Base-by-base conservation (phyloP, 257 asterid species). In the Capsicum chinense region DNA sequence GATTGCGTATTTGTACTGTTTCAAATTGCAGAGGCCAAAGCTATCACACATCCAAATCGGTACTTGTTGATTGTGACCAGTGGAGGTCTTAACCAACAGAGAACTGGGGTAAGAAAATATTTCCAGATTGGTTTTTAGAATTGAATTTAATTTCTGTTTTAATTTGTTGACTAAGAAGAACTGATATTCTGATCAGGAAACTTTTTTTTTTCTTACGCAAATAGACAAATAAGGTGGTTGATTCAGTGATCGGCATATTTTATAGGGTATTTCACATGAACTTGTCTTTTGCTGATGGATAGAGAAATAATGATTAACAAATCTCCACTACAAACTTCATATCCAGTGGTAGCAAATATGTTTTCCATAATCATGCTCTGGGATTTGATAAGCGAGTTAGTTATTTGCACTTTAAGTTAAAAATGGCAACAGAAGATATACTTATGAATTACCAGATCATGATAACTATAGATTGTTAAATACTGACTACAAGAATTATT, bases 51-150 rank as follows among this genome's bases (percentile, higher is more conserved):
- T 56, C 85, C 92, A n/a, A 89, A 93, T 87, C 94, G 97, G 48
- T 95, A 91, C 87, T 91, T 97, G 94, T 90, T 90, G 78, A 94
- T 97, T 83, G 98, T 95, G 76, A 91, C 98, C 80, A 97, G 99
- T 89, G 99, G 99, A 86, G 99, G 99, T 84, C 89, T 97, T 82
- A 97, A 97, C 89, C 98, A 97, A 89, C 99, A 97, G 89, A 93
- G 99, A 88, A 97, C 97, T 81, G 99, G 99, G 98, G 99, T 95
- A 93, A 80, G 82, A 78, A 54, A 54, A 78, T 54, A 35, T 26
- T 13, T 54, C 66, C 48, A 9, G 81, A 14, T 56, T 14, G 50
- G 66, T 35, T 78, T 52, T 86, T 15, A 12, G 71, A 74, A 79
- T 56, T 60, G 39, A 47, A 15, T 35, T 52, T 81, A 47, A 48